These are phyloP conservation scores for Calycina herbarum DNA, from an alignment of 2,329 filamentous ascomycete genomes.

Conservation along the genomic window DNA sequence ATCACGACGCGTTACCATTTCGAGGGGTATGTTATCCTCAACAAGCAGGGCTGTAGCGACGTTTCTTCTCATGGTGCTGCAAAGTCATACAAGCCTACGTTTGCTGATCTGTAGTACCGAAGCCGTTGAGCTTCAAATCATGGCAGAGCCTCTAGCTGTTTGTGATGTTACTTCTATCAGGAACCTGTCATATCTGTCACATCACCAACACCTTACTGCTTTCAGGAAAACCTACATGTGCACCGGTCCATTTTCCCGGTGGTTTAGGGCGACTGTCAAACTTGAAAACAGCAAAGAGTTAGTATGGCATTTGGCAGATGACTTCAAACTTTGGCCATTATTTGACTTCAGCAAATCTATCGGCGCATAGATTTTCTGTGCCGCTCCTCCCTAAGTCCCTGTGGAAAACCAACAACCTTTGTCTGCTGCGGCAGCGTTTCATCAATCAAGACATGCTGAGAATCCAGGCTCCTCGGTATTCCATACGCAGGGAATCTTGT, in stretches of 20 bases:
- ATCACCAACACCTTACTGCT: conserved; percentile 10
- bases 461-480: conserved; percentile 21
- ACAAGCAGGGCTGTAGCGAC: conserved; percentile 10
- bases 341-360: conserved; percentile 6
- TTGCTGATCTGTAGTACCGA: conserved; percentile 28
- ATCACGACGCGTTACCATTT: conserved; percentile 15
- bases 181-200: conserved; percentile 30
- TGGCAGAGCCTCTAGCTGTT: conserved; percentile 28
- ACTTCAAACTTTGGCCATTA: conserved; percentile 15
- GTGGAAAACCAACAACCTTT: conserved; percentile 24
- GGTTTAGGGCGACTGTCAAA: conserved; percentile 25
- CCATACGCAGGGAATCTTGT: conserved; percentile 21
- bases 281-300: conserved; percentile 8
- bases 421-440: conserved; percentile 27
- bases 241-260: conserved; percentile 19
- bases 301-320: conserved; percentile 24
- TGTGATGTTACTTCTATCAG: conserved; percentile 26
- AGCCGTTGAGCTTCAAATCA: conserved; percentile 20
- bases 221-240: not conserved
- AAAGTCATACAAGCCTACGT: conserved; percentile 25
- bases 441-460: conserved; percentile 28
- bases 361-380: conserved; percentile 10
- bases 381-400: conserved; percentile 4
- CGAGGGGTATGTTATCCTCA: conserved; percentile 15
- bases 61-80: conserved; percentile 15